These are phyloP conservation scores for Hypholoma sublateritium DNA, from an alignment of 768 basidiomycete genomes.

Conservation along the genomic window DNA sequence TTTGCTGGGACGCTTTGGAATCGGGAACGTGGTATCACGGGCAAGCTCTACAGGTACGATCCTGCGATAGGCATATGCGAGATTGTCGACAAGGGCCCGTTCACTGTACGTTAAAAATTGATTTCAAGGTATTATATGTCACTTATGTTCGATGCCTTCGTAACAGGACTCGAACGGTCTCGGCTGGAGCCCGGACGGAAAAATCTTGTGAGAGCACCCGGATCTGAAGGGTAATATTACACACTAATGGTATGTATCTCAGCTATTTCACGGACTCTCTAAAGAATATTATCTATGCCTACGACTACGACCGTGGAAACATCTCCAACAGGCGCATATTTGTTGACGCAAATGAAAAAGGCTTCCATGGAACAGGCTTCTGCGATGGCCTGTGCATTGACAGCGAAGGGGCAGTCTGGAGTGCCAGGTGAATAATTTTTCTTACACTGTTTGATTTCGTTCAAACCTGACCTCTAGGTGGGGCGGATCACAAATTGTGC, in stretches of 20 bases:
- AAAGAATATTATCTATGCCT: slow-evolving; percentile 64
- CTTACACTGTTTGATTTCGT: slow-evolving; percentile 1
- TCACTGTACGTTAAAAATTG: slow-evolving; percentile 46
- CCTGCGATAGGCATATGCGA: slow-evolving; percentile 44
- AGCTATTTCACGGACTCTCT: slow-evolving; percentile 75
- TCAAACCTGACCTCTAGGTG: slow-evolving; percentile 39
- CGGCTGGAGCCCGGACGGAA: slow-evolving; percentile 63
- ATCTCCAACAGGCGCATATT: slow-evolving; percentile 56
- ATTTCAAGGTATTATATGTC: neutral
- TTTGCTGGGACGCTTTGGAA: slow-evolving; percentile 66
- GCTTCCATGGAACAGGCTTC: slow-evolving; percentile 48
- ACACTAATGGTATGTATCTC: slow-evolving; percentile 9
- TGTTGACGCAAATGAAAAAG: slow-evolving; percentile 55
- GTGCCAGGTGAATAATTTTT: slow-evolving; percentile 41
- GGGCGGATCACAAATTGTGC: slow-evolving; percentile 60
- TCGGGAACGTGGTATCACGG: slow-evolving; percentile 47
- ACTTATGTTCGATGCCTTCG: slow-evolving; percentile 9
- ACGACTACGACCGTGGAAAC: slow-evolving; percentile 62
- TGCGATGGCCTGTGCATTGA: slow-evolving; percentile 72
- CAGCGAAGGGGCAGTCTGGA: slow-evolving; percentile 63
- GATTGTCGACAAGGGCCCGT: slow-evolving; percentile 61
- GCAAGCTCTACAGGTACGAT: slow-evolving; percentile 60
- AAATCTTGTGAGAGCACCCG: slow-evolving; percentile 47
- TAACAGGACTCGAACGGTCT: slow-evolving; percentile 61
- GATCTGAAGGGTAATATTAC: slow-evolving; percentile 3